Conservation (phyloP, 2,329 filamentous ascomycete genomes). For the Chaetomiaceae sp. region DNA sequence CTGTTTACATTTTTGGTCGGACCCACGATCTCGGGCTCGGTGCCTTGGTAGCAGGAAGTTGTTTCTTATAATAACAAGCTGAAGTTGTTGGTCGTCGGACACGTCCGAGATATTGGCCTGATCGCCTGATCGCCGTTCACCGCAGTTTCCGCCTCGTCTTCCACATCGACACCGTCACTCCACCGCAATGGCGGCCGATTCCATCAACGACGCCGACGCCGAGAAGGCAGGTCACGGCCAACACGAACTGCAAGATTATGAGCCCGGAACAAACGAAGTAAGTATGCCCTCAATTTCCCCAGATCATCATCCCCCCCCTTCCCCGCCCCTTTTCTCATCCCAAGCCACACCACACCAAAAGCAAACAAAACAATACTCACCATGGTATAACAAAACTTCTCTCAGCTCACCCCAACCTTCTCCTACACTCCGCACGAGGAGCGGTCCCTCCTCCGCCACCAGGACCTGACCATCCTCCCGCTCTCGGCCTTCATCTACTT, state of each 20-base stretch:
- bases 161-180: background rate
- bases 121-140: too few relatives aligned
- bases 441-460: constrained; percentile 50
- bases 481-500: constrained; percentile 61
- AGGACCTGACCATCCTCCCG: constrained; percentile 61
- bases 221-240: background rate
- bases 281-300: too few relatives aligned
- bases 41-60: too few relatives aligned
- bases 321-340: too few relatives aligned
- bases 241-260: background rate
- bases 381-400: too few relatives aligned
- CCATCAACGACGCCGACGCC: constrained; percentile 1
- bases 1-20: too few relatives aligned
- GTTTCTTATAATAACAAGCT: too few relatives aligned
- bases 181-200: constrained; percentile 3
- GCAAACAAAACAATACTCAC: too few relatives aligned
- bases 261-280: background rate
- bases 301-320: background rate
- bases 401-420: background rate
- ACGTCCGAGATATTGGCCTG: too few relatives aligned
- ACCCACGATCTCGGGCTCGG: background rate
- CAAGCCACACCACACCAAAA: background rate
- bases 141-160: background rate
- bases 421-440: constrained; percentile 44
- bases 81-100: too few relatives aligned